phyloP scores from a whole-genome alignment of 371 early-diverging fungal species.

The Mortierella sp. region DNA sequence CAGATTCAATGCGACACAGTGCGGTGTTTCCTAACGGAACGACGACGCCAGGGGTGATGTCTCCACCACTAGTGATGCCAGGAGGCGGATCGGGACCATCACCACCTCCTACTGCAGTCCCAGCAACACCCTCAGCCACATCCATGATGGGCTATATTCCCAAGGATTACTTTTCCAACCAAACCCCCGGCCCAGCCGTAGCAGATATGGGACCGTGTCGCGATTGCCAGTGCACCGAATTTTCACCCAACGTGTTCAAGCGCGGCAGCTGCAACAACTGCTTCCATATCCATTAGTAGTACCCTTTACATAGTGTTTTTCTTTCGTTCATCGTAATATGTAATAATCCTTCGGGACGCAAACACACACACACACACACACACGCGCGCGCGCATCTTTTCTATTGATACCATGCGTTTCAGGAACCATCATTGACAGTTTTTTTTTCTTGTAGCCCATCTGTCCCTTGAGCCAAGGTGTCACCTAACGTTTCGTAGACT shows the following conservation, averaged over 20 bases:
- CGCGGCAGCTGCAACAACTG: conserved; percentile 58
- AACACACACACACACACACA: no score
- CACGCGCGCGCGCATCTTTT: no score
- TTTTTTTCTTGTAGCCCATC: no score
- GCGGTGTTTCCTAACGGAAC: conserved; percentile 31
- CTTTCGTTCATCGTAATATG: background rate
- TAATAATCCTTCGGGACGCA: background rate
- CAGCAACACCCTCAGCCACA: conserved; percentile 36
- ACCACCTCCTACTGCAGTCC: conserved; percentile 46
- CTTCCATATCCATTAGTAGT: conserved; percentile 46
- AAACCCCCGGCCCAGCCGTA: conserved; percentile 27
- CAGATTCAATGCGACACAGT: conserved; percentile 47
- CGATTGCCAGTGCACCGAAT: conserved; percentile 55
- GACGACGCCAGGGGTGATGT: conserved; percentile 29
- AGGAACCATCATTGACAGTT: background rate
- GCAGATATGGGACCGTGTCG: conserved; percentile 49
- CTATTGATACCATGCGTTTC: background rate
- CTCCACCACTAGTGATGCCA: conserved; percentile 28
- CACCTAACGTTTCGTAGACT: background rate
- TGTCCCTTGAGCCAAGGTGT: no score
- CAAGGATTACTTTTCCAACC: conserved; percentile 56
- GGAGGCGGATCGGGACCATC: conserved; percentile 35
- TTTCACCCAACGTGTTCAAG: conserved; percentile 56
- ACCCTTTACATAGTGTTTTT: background rate
- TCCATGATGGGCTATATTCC: conserved; percentile 59